Percentiles rank a stretch among this genome's conserved stretches.
Conservation (phyloP, 2,329 filamentous ascomycete species). For the Hymenoscyphus occultus region DNA sequence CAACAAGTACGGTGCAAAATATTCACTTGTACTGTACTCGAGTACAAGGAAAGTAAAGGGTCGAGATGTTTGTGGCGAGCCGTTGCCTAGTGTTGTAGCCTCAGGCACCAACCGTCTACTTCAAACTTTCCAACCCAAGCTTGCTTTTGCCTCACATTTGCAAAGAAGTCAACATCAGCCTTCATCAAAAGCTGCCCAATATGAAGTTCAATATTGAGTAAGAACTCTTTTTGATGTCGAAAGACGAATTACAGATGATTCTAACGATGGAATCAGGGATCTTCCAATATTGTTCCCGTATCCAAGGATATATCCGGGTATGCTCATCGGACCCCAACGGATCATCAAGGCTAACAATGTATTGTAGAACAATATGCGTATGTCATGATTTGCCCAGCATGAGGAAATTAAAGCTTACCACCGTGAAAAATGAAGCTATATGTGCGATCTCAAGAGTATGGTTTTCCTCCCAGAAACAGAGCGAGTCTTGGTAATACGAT, state of each 20-base stretch:
- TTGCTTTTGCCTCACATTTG: not conserved
- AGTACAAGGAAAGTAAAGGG: too few species aligned
- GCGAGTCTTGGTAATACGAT: constrained; percentile 19
- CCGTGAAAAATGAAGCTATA: constrained; percentile 52
- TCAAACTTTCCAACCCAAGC: not conserved
- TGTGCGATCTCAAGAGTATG: constrained; percentile 75
- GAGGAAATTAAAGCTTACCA: constrained; percentile 16
- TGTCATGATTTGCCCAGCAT: constrained; percentile 17
- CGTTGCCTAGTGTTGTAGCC: not conserved
- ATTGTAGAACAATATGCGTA: constrained; percentile 67
- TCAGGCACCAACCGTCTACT: not conserved
- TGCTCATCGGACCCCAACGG: constrained; percentile 5
- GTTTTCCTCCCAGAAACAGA: not conserved
- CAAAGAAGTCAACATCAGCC: constrained; percentile 6
- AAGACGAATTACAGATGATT: not conserved
- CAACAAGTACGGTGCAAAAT: too few species aligned
- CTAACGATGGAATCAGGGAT: constrained; percentile 46
- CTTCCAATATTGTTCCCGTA: constrained; percentile 72
- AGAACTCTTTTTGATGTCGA: constrained; percentile 22
- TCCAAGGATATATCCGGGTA: constrained; percentile 65
- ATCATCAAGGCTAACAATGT: constrained; percentile 39
- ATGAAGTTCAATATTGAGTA: constrained; percentile 82
- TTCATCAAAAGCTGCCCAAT: constrained; percentile 34
- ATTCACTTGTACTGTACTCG: too few species aligned
- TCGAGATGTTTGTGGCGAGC: too few species aligned